A percentile compares a stretch with the other conserved stretches of the same genome.
Conservation (phyloP, 2,329 filamentous ascomycete species). For the Juglanconis sp. region DNA sequence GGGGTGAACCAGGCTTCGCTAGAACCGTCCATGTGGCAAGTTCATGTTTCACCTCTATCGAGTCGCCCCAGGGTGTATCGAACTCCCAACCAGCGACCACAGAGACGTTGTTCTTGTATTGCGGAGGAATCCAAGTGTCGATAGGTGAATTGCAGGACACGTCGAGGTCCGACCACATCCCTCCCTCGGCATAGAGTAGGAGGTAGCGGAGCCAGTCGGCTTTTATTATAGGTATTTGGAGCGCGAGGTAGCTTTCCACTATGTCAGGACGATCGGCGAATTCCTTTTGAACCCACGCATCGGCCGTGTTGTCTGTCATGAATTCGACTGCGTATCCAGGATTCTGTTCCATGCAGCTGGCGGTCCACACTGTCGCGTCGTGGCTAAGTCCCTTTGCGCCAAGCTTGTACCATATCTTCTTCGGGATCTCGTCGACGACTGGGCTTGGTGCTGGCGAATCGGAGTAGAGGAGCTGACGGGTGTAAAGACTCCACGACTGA, state of each 20-base stretch:
- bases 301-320: neutral
- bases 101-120: constrained; percentile 18
- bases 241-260: neutral
- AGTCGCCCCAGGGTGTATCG: constrained; percentile 19
- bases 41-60: neutral
- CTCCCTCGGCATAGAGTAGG: constrained; percentile 29
- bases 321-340: neutral
- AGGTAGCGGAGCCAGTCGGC: constrained; percentile 29
- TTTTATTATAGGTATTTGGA: neutral
- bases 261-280: neutral
- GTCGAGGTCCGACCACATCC: constrained; percentile 57
- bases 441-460: neutral
- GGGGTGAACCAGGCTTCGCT: neutral
- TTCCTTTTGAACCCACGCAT: neutral
- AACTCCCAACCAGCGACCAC: constrained; percentile 32
- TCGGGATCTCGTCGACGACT: neutral
- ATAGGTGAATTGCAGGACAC: constrained; percentile 54
- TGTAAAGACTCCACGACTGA: neutral
- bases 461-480: neutral
- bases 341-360: neutral
- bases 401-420: neutral
- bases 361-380: neutral
- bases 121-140: constrained; percentile 28
- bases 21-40: constrained; percentile 4
- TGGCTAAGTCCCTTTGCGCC: neutral